Evolutionary conservation across 192 early-diverging fungal genomes (phyloP).

Genomic region (Radiomyces spectabilis): DNA sequence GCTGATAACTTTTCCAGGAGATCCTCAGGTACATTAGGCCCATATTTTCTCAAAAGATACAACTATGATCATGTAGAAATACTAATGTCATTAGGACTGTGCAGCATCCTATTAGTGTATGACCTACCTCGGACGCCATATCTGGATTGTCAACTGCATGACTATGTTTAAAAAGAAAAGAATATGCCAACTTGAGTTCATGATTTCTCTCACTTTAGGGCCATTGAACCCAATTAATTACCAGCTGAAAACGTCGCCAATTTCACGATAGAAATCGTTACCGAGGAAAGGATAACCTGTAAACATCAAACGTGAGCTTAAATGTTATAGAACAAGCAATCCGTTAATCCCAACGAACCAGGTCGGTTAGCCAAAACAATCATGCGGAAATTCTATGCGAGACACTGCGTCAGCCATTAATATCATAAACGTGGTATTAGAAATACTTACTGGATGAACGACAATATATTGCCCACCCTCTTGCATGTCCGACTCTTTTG

Average conservation of each 20-base stretch:
- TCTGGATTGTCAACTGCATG: constrained; percentile 78
- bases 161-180: too few relatives aligned
- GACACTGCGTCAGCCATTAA: not conserved
- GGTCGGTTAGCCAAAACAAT: constrained; percentile 80
- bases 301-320: not conserved
- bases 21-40: constrained; percentile 63
- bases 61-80: constrained; percentile 21
- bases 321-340: not conserved
- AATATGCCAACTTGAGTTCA: not conserved
- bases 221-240: too few relatives aligned
- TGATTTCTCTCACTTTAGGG: too few relatives aligned
- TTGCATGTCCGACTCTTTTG: constrained; percentile 34
- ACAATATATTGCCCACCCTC: constrained; percentile 39
- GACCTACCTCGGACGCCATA: constrained; percentile 47
- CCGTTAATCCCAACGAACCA: too few relatives aligned
- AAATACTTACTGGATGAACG: constrained; percentile 26
- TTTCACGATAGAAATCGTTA: constrained; percentile 78
- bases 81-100: not conserved
- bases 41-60: constrained; percentile 59
- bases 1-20: constrained; percentile 54
- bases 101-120: not conserved
- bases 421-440: not conserved
- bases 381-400: constrained; percentile 60
- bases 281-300: constrained; percentile 30
- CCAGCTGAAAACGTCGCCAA: constrained; percentile 73